Evolutionary conservation across 129 eudicot genomes (phyloP).

Genomic region (Saussurea involucrata): DNA sequence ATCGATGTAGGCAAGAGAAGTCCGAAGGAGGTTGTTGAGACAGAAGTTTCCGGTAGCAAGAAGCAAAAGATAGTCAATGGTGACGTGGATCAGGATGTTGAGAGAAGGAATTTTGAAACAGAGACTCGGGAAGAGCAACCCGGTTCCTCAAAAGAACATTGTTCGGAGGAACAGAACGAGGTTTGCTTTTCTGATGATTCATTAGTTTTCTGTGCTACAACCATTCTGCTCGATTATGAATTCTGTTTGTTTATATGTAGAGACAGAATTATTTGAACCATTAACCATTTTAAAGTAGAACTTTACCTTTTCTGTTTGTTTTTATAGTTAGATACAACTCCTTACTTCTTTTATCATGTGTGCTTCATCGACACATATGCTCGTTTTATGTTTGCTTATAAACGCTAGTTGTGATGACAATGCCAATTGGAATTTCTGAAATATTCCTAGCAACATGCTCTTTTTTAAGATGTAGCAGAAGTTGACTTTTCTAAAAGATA

Average conservation of each 20-base stretch:
- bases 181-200: neutral
- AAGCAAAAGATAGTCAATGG: neutral
- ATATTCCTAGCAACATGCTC: neutral
- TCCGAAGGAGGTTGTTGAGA: neutral
- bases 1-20: neutral
- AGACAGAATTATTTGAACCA: neutral
- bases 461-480: neutral
- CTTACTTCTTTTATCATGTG: too few relatives aligned
- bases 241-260: neutral
- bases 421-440: neutral
- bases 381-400: too few relatives aligned
- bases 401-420: neutral
- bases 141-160: neutral
- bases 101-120: neutral
- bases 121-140: neutral
- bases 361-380: too few relatives aligned
- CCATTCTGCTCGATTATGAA: neutral
- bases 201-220: neutral
- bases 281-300: neutral
- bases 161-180: neutral
- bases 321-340: neutral
- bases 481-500: neutral
- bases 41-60: neutral
- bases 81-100: neutral
- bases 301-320: neutral